Evolutionary conservation across 2,329 filamentous ascomycete species (phyloP).

Genomic region (Colletotrichum ledebouriae): DNA sequence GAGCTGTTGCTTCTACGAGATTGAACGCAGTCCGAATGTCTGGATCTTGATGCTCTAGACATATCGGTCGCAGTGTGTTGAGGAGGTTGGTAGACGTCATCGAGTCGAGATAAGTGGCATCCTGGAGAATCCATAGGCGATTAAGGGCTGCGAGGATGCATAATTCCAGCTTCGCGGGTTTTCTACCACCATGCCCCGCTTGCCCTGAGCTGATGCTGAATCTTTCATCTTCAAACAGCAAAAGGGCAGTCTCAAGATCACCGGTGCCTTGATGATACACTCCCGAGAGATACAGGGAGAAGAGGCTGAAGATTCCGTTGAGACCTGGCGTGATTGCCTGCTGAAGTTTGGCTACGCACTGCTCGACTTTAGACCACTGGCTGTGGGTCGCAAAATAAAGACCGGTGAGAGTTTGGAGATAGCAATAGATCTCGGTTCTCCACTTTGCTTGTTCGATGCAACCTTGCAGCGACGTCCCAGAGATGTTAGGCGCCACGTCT

Average conservation of each 20-base stretch:
- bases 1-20: slow-evolving; percentile 78
- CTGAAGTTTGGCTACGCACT: slow-evolving; percentile 68
- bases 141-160: slow-evolving; percentile 77
- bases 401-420: slow-evolving; percentile 78
- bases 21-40: slow-evolving; percentile 84
- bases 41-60: slow-evolving; percentile 76
- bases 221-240: slow-evolving; percentile 72
- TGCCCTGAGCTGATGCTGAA: slow-evolving; percentile 67
- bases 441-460: slow-evolving; percentile 72
- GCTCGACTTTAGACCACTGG: slow-evolving; percentile 75
- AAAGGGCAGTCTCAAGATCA: slow-evolving; percentile 75
- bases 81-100: slow-evolving; percentile 72
- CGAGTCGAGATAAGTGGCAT: slow-evolving; percentile 69
- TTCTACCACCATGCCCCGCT: slow-evolving; percentile 54
- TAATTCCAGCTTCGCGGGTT: slow-evolving; percentile 72
- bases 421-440: slow-evolving; percentile 75
- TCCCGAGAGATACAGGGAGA: slow-evolving; percentile 80
- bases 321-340: slow-evolving; percentile 43
- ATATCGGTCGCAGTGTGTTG: slow-evolving; percentile 75
- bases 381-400: slow-evolving; percentile 78
- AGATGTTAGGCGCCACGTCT: slow-evolving; percentile 51
- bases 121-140: slow-evolving; percentile 79
- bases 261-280: slow-evolving; percentile 84
- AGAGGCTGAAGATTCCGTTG: slow-evolving; percentile 57
- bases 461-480: slow-evolving; percentile 67